Base-by-base conservation (phyloP, 306 rosid species). In the Boehmeria nivea region DNA sequence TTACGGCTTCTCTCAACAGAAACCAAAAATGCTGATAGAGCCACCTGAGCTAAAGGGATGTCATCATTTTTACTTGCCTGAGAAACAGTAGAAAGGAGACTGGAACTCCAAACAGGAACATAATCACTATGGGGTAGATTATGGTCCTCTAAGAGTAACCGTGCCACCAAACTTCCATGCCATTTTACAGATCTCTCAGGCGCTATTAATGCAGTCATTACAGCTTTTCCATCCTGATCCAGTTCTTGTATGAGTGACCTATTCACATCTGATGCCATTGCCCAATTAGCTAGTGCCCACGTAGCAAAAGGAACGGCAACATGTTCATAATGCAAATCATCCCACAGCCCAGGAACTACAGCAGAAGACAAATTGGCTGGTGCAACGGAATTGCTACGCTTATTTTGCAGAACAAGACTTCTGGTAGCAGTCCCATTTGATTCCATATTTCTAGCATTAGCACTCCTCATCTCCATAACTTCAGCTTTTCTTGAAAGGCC, bases 271-370 rank as follows among this genome's bases (percentile, higher is more conserved):
- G 98, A 91, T 34, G 98, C 74, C 20, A 40, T 76, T 21, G 96
- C 91, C 96, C 98, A 91, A 71, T 82, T 91, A 64, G 96, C 98
- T 72, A 91, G 72, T 54, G 98, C 98, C 96, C 98, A 91, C 10
- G 98, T 71, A 44, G 98, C 96, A 75, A 87, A 91, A 70, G 98
- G 98, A 61, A 91, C 98, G 42, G 96, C 96, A 62, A 91, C 98
- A 53, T 91, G 98, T 47, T 87, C 95, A 65, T 79, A 76, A 60
- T 75, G 90, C 77, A 91, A 82, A 84, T 91, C 98, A 78, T 91
- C 96, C 98, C 98, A 91, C 62, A 91, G 87, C 65, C 96, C 98
- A 72, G 98, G 95, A 71, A 81, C 84, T 47, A 87, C 89, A 70
- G 86, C 74, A 70, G 94, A 78, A 43, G 74, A 56, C 69, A 66